phyloP scores from a whole-genome alignment of 306 rosid species.

The Castanea sativa region DNA sequence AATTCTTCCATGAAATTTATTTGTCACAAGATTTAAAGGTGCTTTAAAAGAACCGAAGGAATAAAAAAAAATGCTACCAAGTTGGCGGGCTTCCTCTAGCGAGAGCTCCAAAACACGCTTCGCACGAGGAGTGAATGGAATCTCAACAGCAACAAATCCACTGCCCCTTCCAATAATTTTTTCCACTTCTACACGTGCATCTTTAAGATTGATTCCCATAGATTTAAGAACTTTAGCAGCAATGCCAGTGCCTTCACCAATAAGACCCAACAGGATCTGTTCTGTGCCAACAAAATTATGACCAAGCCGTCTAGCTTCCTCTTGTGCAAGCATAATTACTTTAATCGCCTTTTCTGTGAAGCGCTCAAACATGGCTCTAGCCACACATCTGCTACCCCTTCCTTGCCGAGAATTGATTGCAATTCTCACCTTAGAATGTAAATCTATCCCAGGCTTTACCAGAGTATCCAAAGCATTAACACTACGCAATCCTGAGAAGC shows the following conservation, averaged over 20 bases:
- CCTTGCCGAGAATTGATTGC: constrained; percentile 46
- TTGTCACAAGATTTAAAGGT: neutral
- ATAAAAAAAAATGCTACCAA: constrained; percentile 46
- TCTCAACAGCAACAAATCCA: constrained; percentile 97
- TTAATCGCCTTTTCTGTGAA: constrained; percentile 96
- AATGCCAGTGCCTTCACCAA: constrained; percentile 98
- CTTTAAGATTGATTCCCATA: constrained; percentile 97
- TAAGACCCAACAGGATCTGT: constrained; percentile 97
- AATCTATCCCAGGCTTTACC: constrained; percentile 53
- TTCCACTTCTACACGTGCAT: constrained; percentile 98
- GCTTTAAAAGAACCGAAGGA: neutral
- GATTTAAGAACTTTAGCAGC: constrained; percentile 97
- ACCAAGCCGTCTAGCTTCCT: constrained; percentile 98
- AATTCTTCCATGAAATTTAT: neutral
- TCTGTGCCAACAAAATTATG: constrained; percentile 99
- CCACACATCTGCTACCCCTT: constrained; percentile 63
- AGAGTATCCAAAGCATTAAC: constrained; percentile 60
- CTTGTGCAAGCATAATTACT: constrained; percentile 97
- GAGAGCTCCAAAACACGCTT: constrained; percentile 98
- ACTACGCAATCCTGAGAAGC: constrained; percentile 72
- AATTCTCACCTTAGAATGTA: constrained; percentile 50
- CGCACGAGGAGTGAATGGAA: constrained; percentile 98
- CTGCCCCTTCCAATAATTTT: constrained; percentile 99
- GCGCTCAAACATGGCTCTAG: constrained; percentile 97
- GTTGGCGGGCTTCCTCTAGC: constrained; percentile 98